Base-by-base conservation (phyloP, 2,329 filamentous ascomycete genomes). In the Hirsutella thompsonii region DNA sequence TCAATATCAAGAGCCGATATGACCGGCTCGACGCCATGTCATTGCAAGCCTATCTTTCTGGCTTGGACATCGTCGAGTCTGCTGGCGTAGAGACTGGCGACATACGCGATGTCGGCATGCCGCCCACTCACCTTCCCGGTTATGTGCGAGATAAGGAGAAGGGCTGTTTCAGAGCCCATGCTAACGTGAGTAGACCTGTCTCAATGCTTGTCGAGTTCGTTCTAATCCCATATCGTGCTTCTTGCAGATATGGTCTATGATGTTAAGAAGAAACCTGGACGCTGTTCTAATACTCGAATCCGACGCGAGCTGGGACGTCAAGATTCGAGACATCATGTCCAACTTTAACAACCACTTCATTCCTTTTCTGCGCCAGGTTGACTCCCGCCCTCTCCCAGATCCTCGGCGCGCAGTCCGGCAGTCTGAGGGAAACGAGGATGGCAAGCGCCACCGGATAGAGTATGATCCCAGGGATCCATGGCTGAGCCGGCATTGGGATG, bases 301-400 rank as follows among this genome's bases (percentile, higher is more conserved):
- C 21, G 54, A 56, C 40, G 52, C 54, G 16, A 48, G 46, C 5
- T 56, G 52, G 53, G 53, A 56, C 30, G 26, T 54, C 36, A 47
- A 55, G 35, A 28, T 55, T 14, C 50, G 49, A 4, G 42, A 45
- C 11, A 50, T 52, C 42, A 54, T 54, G 48, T 37, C 42, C 10
- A 39, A 38, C 32, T 41, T 52, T 11, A 54, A 54, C 44, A 10
- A 6, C 8, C 23, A 41, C 16, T 37, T 41, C 3, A 20, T 13
- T 18, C 19, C 20, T 4, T 37, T 41, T 28, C 23, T 41, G 13
- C 11, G 2, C n/a, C 20, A 37, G 18, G 9, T 14, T 8, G 20
- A 20, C 20, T 37, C 21, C 14, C 21, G 5, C 14, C 20, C 36
- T 4, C 19, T 23, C 8, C 20, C 19, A 4, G 19, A 26, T 6